phyloP scores from a whole-genome alignment of 1,139 yeast genomes.

The Kurtzmaniella quercitrusa region DNA sequence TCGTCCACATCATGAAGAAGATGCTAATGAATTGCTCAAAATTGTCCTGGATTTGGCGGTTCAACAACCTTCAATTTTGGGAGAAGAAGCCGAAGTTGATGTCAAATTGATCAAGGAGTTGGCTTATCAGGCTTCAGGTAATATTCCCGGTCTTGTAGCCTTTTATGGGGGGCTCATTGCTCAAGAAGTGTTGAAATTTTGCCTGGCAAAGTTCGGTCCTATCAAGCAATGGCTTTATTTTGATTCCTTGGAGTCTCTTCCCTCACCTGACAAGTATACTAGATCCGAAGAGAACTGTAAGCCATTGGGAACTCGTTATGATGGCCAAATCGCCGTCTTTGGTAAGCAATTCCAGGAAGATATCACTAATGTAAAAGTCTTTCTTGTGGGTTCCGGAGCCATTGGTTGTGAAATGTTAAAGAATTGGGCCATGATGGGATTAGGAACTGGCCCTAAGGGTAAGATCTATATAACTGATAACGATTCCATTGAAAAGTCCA shows the following conservation, averaged over 20 bases:
- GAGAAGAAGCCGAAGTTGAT: conserved; percentile 54
- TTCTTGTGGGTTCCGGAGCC: conserved; percentile 97
- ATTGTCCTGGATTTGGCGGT: conserved; percentile 58
- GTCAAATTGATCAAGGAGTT: conserved; percentile 66
- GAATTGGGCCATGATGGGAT: conserved; percentile 96
- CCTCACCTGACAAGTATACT: conserved; percentile 50
- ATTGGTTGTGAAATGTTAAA: conserved; percentile 99
- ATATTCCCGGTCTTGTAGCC: conserved; percentile 85
- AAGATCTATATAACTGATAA: conserved; percentile 83
- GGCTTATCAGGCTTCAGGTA: conserved; percentile 86
- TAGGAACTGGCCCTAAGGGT: conserved; percentile 90
- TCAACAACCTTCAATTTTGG: conserved; percentile 56
- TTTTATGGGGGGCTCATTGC: conserved; percentile 94
- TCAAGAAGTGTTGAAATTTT: conserved; percentile 92
- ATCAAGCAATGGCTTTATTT: conserved; percentile 87
- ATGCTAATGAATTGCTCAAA: conserved; percentile 64
- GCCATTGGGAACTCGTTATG: conserved; percentile 82
- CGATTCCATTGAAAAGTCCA: conserved; percentile 92
- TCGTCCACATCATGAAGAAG: conserved; percentile 68
- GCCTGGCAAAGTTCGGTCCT: conserved; percentile 91
- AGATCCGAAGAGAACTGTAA: conserved; percentile 70
- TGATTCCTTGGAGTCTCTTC: conserved; percentile 90
- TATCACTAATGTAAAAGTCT: conserved; percentile 73
- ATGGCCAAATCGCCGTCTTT: conserved; percentile 88
- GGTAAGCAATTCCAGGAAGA: conserved; percentile 74